Percentiles rank a stretch among this genome's conserved stretches.
Evolutionary conservation across 805 yeast genomes (phyloP).

Genomic region (Brettanomyces anomalus): DNA sequence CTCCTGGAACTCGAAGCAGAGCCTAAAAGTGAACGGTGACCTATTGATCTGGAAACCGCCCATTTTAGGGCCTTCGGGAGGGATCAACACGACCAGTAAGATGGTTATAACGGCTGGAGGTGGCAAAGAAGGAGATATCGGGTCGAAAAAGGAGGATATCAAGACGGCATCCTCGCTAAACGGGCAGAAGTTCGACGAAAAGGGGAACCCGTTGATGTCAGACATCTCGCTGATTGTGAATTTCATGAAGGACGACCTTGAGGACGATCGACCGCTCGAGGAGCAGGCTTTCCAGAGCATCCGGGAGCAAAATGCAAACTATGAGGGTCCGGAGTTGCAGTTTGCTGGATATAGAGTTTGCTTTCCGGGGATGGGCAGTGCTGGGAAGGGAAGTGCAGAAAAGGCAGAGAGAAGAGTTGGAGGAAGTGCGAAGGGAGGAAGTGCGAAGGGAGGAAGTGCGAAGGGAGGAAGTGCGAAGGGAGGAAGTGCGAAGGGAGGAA

Average conservation of each 20-base stretch:
- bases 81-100: slow-evolving; percentile 57
- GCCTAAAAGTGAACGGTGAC: slow-evolving; percentile 41
- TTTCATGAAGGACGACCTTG: slow-evolving; percentile 60
- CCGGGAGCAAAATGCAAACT: slow-evolving; percentile 8
- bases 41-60: slow-evolving; percentile 73
- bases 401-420: no score
- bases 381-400: no score
- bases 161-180: slow-evolving; percentile 4
- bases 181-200: slow-evolving; percentile 14
- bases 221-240: slow-evolving; percentile 49
- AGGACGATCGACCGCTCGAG: slow-evolving; percentile 53
- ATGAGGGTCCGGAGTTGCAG: not conserved
- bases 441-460: no score
- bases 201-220: slow-evolving; percentile 27
- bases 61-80: slow-evolving; percentile 80
- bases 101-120: slow-evolving; percentile 22
- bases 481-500: no score
- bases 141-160: not conserved
- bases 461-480: no score
- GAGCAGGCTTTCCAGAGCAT: slow-evolving; percentile 45
- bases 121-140: slow-evolving; percentile 1
- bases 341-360: slow-evolving; percentile 13
- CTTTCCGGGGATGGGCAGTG: slow-evolving; percentile 16
- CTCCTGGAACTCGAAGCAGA: slow-evolving; percentile 47
- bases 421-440: no score